phyloP scores from a whole-genome alignment of 208 protist species.

The Acanthamoeba rhysodes region DNA sequence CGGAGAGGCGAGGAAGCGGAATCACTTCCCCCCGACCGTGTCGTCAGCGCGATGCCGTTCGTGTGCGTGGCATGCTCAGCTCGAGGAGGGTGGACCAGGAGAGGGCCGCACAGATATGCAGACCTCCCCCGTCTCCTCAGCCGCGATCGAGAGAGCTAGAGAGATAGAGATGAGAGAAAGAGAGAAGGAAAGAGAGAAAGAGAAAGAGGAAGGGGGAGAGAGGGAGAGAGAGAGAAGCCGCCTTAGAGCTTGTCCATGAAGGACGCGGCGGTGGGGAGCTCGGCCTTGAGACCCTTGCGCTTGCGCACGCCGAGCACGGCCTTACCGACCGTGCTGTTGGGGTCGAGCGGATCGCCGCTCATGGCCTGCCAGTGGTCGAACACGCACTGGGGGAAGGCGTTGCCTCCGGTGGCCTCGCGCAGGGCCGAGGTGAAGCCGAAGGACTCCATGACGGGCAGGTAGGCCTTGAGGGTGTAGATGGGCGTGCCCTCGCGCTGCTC shows the following conservation, averaged over 20 bases:
- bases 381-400: conserved; percentile 95
- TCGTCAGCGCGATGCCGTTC: too few relatives aligned
- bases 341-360: conserved; percentile 92
- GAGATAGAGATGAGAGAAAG: too few relatives aligned
- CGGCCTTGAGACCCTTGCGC: conserved; percentile 98
- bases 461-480: conserved; percentile 97
- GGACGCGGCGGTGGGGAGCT: conserved; percentile 94
- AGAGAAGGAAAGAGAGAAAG: background rate
- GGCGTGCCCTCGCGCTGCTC: conserved; percentile 97
- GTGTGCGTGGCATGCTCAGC: background rate
- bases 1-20: background rate
- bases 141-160: background rate
- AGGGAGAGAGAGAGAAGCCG: background rate
- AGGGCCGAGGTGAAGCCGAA: conserved; percentile 99
- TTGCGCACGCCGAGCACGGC: conserved; percentile 93
- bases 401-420: conserved; percentile 95
- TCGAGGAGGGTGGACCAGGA: background rate
- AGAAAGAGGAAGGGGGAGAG: background rate
- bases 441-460: conserved; percentile 99
- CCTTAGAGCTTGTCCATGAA: conserved; percentile 97
- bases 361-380: conserved; percentile 99
- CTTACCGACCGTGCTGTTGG: conserved; percentile 89
- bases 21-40: background rate
- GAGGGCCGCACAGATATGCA: background rate
- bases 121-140: background rate